Percentiles rank a stretch among this genome's conserved stretches.
phyloP scores from a whole-genome alignment of 2,329 filamentous ascomycete genomes.

The Colletotrichum destructivum region DNA sequence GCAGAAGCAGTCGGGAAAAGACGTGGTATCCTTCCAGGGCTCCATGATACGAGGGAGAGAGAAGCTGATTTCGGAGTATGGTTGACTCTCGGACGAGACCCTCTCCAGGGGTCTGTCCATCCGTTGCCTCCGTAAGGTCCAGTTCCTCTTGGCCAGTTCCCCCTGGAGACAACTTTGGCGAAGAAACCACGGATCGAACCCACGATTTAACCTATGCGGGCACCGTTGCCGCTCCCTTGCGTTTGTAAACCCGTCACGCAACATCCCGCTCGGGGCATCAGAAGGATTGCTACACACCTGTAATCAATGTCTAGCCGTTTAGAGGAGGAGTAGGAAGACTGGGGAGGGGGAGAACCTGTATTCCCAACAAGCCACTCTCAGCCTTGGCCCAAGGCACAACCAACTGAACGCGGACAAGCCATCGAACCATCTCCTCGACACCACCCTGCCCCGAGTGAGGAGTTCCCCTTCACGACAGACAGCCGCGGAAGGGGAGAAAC shows the following conservation, averaged over 20 bases:
- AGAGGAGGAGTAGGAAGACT: background rate
- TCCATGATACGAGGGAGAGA: background rate
- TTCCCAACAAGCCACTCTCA: too few species aligned
- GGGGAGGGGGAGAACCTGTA: background rate
- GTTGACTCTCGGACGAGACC: background rate
- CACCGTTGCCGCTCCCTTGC: background rate
- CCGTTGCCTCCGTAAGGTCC: background rate
- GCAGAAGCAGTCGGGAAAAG: too few species aligned
- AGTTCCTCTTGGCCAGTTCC: background rate
- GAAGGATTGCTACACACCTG: background rate
- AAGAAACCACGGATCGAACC: background rate
- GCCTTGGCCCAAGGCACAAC: background rate
- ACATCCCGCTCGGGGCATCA: conserved; percentile 8
- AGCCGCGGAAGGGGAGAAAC: conserved; percentile 16
- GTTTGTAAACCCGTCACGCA: background rate
- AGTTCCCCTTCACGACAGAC: background rate
- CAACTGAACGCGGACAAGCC: background rate
- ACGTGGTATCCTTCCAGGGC: background rate
- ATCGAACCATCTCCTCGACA: background rate
- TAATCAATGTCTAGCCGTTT: background rate
- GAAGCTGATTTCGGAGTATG: too few species aligned
- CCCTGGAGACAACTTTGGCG: background rate
- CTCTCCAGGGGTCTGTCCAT: background rate
- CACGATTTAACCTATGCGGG: background rate
- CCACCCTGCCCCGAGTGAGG: background rate